phyloP scores from a whole-genome alignment of 441 rosid genomes.

The Syzygium syzygioides region DNA sequence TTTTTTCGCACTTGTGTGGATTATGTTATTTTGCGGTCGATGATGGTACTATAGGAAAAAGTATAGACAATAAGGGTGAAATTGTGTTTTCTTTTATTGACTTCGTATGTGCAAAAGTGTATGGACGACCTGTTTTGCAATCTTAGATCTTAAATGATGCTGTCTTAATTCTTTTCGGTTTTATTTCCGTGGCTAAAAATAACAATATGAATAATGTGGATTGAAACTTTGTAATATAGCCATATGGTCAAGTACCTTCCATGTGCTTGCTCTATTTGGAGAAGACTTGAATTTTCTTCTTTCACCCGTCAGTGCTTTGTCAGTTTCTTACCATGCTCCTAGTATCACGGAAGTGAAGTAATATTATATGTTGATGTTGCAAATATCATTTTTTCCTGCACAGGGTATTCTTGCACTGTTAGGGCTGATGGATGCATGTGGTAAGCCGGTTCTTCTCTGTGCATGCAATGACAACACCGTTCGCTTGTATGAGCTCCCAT shows the following conservation, averaged over 20 bases:
- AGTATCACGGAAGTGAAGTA: neutral
- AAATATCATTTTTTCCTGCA: neutral
- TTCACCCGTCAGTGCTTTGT: neutral
- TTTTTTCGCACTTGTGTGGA: no score
- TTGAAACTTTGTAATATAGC: neutral
- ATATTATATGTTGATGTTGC: neutral
- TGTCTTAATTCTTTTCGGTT: no score
- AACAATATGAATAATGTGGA: no score
- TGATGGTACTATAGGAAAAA: no score
- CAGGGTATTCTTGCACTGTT: neutral
- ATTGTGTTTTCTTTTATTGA: no score
- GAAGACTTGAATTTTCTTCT: neutral
- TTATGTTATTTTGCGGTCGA: no score
- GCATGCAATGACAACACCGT: neutral
- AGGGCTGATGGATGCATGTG: neutral
- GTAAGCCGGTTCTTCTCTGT: constrained; percentile 1
- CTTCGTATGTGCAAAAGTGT: no score
- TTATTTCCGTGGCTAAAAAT: no score
- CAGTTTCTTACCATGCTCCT: neutral
- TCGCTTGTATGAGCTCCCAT: neutral
- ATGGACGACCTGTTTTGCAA: no score
- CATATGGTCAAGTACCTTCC: neutral
- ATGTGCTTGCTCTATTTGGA: neutral
- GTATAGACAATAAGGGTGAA: no score
- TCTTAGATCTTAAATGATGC: no score